Conservation (phyloP, 768 basidiomycete genomes). For the Calocybe gangraenosa region DNA sequence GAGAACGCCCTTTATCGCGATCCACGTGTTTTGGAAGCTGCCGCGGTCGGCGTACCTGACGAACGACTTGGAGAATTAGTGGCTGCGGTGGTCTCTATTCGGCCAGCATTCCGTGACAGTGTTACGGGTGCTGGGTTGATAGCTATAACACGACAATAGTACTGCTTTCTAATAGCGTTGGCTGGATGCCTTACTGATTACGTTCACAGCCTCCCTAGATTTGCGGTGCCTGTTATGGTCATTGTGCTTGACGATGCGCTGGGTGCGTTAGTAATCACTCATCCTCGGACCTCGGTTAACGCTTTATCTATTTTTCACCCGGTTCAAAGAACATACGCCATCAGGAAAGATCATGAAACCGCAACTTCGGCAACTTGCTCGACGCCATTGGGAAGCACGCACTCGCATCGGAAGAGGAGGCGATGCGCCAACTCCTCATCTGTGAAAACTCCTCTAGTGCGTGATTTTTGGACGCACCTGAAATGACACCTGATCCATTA, state of each 20-base stretch:
- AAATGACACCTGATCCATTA: too few relatives aligned
- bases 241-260: constrained; percentile 42
- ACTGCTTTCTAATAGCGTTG: constrained; percentile 8
- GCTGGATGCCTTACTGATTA: neutral
- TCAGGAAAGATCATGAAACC: constrained; percentile 57
- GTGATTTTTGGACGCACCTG: too few relatives aligned
- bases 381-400: constrained; percentile 37
- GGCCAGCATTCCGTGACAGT: constrained; percentile 38
- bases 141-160: constrained; percentile 38
- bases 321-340: constrained; percentile 46
- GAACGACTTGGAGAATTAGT: constrained; percentile 56
- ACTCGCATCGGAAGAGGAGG: neutral
- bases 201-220: constrained; percentile 38
- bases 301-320: neutral
- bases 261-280: constrained; percentile 20
- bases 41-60: constrained; percentile 58
- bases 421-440: constrained; percentile 1
- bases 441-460: neutral
- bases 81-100: constrained; percentile 51
- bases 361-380: constrained; percentile 42
- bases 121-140: constrained; percentile 50
- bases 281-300: neutral
- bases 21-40: constrained; percentile 49
- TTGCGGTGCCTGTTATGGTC: constrained; percentile 62
- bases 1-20: constrained; percentile 59